Evolutionary conservation across 73 alveolate species (phyloP).

Genomic region (Blepharisma japonicum): DNA sequence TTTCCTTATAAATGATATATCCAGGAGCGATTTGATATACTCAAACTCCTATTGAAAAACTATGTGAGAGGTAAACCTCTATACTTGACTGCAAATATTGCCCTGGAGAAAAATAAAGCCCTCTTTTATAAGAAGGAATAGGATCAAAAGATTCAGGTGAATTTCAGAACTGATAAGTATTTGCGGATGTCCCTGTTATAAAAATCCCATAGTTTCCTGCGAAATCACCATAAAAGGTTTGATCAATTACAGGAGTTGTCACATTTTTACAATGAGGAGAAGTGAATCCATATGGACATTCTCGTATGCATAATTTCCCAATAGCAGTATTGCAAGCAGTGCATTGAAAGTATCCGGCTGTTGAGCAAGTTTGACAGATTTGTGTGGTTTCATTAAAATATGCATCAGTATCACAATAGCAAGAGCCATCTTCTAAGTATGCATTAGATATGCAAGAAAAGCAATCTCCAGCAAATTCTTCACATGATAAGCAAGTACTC

Average conservation of each 20-base stretch:
- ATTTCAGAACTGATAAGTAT: neutral
- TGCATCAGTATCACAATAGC: too few relatives aligned
- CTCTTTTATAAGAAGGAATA: conserved; percentile 8
- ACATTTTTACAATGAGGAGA: too few relatives aligned
- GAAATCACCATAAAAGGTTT: too few relatives aligned
- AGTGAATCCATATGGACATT: conserved; percentile 6
- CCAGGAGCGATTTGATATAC: conserved; percentile 11
- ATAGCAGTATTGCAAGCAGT: neutral
- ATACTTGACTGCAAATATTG: neutral
- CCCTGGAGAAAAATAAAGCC: neutral
- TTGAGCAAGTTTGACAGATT: neutral
- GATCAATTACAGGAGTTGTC: too few relatives aligned
- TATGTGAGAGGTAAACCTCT: neutral
- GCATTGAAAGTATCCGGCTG: conserved; percentile 2
- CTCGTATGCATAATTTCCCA: neutral
- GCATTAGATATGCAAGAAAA: too few relatives aligned
- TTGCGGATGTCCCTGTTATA: too few relatives aligned
- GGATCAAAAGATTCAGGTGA: conserved; percentile 9
- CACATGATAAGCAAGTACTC: too few relatives aligned
- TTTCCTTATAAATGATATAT: neutral
- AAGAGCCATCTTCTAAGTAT: too few relatives aligned
- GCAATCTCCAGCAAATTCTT: too few relatives aligned
- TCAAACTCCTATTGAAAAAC: neutral
- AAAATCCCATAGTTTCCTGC: too few relatives aligned
- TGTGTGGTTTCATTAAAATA: too few relatives aligned